Evolutionary conservation across 768 basidiomycete genomes (phyloP).

Genomic region (Collybia sordida): DNA sequence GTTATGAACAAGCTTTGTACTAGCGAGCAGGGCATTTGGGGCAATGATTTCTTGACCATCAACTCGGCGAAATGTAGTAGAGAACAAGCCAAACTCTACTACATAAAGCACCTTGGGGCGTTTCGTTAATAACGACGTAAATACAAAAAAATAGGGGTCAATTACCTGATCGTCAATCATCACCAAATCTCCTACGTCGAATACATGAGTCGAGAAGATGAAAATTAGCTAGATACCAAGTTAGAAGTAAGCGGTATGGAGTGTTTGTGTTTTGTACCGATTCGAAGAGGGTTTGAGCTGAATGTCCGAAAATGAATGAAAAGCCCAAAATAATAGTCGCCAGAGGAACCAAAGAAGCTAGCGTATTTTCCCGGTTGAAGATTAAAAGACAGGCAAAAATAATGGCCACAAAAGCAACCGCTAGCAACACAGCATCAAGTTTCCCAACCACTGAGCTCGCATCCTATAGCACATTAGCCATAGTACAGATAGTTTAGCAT

Average conservation of each 20-base stretch:
- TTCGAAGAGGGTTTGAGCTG: slow-evolving; percentile 77
- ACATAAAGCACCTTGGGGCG: slow-evolving; percentile 48
- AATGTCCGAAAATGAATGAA: slow-evolving; percentile 83
- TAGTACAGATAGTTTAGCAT: background rate
- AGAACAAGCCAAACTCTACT: slow-evolving; percentile 77
- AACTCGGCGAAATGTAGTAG: slow-evolving; percentile 76
- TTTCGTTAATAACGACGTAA: background rate
- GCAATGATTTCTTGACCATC: slow-evolving; percentile 81
- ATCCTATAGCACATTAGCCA: slow-evolving; percentile 42
- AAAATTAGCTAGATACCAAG: slow-evolving; percentile 60
- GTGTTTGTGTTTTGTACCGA: slow-evolving; percentile 43
- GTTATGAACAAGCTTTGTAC: slow-evolving; percentile 76
- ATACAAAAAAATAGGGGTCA: background rate
- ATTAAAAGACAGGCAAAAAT: slow-evolving; percentile 74
- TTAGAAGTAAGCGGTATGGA: background rate
- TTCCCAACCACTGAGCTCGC: slow-evolving; percentile 73
- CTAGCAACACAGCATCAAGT: slow-evolving; percentile 72
- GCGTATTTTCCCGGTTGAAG: slow-evolving; percentile 64
- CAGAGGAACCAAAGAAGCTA: slow-evolving; percentile 74
- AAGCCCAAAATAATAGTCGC: slow-evolving; percentile 82
- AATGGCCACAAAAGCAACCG: slow-evolving; percentile 53
- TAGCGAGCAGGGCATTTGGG: slow-evolving; percentile 71
- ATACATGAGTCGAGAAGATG: slow-evolving; percentile 85
- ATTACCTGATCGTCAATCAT: slow-evolving; percentile 73
- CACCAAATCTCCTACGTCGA: slow-evolving; percentile 79